These are phyloP conservation scores for Alnus rubra DNA, from an alignment of 306 rosid genomes.

Conservation along the genomic window DNA sequence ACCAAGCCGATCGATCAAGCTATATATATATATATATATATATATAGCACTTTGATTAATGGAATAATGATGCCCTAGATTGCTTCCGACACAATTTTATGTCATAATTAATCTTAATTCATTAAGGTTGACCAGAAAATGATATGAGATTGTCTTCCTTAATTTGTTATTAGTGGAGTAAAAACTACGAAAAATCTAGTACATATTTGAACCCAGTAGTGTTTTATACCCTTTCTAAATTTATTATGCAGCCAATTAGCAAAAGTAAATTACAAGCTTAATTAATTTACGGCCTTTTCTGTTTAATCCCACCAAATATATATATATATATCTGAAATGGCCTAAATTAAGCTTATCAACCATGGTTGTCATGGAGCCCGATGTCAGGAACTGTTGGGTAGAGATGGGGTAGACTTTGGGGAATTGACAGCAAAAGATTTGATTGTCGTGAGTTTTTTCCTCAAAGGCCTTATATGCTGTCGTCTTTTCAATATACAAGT, in stretches of 20 bases:
- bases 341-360: background rate
- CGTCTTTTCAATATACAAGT: background rate
- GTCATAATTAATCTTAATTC: constrained; percentile 2
- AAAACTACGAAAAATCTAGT: background rate
- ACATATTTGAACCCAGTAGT: background rate
- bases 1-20: background rate
- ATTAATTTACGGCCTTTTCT: background rate
- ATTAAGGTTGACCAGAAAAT: background rate
- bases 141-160: background rate
- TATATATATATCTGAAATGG: too few relatives aligned
- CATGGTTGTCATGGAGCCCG: background rate
- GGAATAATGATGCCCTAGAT: background rate
- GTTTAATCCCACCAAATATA: background rate
- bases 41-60: background rate
- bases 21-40: background rate
- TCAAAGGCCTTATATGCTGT: background rate
- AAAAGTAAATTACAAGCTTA: background rate
- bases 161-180: background rate
- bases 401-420: background rate
- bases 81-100: background rate
- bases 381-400: background rate
- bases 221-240: background rate
- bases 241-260: background rate
- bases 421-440: background rate
- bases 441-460: background rate